A percentile compares a stretch with the other conserved stretches of the same genome.
phyloP scores from a whole-genome alignment of 2,329 filamentous ascomycete genomes.

The Penicillium capsulatum region DNA sequence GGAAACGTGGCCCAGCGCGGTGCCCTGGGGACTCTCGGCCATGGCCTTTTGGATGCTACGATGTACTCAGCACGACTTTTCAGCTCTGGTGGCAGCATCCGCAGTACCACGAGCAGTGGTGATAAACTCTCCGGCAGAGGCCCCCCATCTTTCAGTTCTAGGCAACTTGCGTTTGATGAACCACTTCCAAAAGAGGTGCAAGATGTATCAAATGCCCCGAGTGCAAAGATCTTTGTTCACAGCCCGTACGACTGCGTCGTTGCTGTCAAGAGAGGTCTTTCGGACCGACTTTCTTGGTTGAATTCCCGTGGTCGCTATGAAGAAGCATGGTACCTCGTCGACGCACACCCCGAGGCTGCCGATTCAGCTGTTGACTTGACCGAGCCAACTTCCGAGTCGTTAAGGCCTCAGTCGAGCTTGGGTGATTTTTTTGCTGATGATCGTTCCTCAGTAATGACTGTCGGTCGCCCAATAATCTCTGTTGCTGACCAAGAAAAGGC shows the following conservation, averaged over 20 bases:
- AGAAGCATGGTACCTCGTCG: slow-evolving; percentile 81
- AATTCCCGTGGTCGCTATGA: slow-evolving; percentile 75
- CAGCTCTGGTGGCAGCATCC: slow-evolving; percentile 76
- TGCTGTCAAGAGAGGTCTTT: slow-evolving; percentile 77
- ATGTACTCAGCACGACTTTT: slow-evolving; percentile 84
- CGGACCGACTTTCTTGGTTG: slow-evolving; percentile 83
- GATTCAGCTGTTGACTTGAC: slow-evolving; percentile 37
- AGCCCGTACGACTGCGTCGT: slow-evolving; percentile 97
- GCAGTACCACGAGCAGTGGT: slow-evolving; percentile 51
- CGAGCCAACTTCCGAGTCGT: slow-evolving; percentile 31
- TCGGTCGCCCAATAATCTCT: slow-evolving; percentile 56
- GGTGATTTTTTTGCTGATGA: slow-evolving; percentile 72
- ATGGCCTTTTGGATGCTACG: slow-evolving; percentile 81
- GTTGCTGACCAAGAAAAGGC: slow-evolving; percentile 81
- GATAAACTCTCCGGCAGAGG: slow-evolving; percentile 54
- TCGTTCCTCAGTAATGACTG: slow-evolving; percentile 57
- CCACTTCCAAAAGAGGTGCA: slow-evolving; percentile 41
- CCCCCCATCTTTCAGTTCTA: slow-evolving; percentile 52
- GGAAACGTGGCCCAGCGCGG: slow-evolving; percentile 63
- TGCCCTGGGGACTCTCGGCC: slow-evolving; percentile 70
- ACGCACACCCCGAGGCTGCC: slow-evolving; percentile 75
- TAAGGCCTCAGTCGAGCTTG: slow-evolving; percentile 44
- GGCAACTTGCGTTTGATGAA: slow-evolving; percentile 46
- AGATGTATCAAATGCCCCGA: slow-evolving; percentile 51
- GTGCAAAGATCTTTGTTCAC: slow-evolving; percentile 85